These are phyloP conservation scores for Blastobotrys illinoisensis DNA, from an alignment of 1,139 yeast genomes.

Conservation along the genomic window DNA sequence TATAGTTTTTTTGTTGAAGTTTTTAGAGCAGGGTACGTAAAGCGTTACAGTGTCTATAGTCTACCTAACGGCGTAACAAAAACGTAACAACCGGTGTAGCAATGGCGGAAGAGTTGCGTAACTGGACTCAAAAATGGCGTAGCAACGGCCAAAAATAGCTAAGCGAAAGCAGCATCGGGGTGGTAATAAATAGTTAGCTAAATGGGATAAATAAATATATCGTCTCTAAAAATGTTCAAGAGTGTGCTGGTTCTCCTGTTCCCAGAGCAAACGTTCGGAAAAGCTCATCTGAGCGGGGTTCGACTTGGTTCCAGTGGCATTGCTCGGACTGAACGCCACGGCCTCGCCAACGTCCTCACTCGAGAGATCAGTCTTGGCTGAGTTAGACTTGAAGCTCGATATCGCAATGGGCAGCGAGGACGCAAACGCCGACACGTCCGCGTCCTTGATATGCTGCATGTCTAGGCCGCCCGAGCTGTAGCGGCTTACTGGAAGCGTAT, in stretches of 20 bases:
- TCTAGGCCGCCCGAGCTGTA: neutral
- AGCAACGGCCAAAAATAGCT: too few species aligned
- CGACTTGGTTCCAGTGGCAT: constrained; percentile 8
- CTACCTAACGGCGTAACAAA: too few species aligned
- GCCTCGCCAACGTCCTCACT: neutral
- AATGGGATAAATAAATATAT: neutral
- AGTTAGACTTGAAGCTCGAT: neutral
- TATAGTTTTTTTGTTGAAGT: too few species aligned
- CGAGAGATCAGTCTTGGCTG: constrained; percentile 1
- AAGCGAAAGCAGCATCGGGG: too few species aligned
- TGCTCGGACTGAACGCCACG: neutral
- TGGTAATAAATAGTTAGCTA: neutral
- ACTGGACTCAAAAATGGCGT: too few species aligned
- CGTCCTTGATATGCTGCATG: neutral
- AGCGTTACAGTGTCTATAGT: too few species aligned
- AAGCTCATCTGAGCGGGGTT: constrained; percentile 30
- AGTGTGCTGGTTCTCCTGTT: constrained; percentile 10
- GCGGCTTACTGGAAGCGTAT: neutral
- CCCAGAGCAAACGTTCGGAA: constrained; percentile 31
- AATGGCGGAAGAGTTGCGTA: too few species aligned
- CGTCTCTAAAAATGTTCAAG: neutral
- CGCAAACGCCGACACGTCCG: constrained; percentile 15
- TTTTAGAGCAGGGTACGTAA: too few species aligned
- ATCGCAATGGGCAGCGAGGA: constrained; percentile 20
- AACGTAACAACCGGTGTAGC: too few species aligned